Conservation (phyloP, 2,329 filamentous ascomycete genomes). For the Sclerotinia sclerotiorum region DNA sequence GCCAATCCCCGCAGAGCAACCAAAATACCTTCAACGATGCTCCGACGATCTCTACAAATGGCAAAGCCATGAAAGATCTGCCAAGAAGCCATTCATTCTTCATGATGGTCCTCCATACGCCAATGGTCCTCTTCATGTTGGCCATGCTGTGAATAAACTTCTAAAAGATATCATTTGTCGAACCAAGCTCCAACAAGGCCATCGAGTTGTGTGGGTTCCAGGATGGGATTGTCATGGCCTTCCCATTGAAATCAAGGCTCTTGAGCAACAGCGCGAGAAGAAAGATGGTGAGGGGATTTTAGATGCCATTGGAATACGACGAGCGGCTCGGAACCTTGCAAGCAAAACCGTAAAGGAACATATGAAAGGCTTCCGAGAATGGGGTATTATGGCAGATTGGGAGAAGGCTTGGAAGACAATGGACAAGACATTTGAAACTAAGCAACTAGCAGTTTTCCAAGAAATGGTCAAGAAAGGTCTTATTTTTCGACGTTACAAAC, state of each 20-base stretch:
- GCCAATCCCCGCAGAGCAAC: slow-evolving; percentile 47
- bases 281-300: slow-evolving; percentile 41
- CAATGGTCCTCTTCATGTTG: slow-evolving; percentile 87
- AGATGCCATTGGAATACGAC: slow-evolving; percentile 60
- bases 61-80: slow-evolving; percentile 55
- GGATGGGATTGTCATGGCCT: slow-evolving; percentile 98
- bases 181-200: slow-evolving; percentile 73
- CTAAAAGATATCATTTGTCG: slow-evolving; percentile 91
- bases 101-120: slow-evolving; percentile 98
- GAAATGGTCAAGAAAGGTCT: slow-evolving; percentile 71
- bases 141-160: slow-evolving; percentile 95
- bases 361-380: slow-evolving; percentile 70
- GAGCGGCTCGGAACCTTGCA: slow-evolving; percentile 65
- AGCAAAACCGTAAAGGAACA: slow-evolving; percentile 68
- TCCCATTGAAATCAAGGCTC: slow-evolving; percentile 93
- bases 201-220: slow-evolving; percentile 76
- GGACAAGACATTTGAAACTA: slow-evolving; percentile 71
- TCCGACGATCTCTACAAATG: slow-evolving; percentile 87
- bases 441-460: slow-evolving; percentile 73
- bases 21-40: slow-evolving; percentile 68
- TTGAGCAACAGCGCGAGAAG: slow-evolving; percentile 45
- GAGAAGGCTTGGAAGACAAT: slow-evolving; percentile 74
- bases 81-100: slow-evolving; percentile 64
- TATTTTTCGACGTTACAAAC: slow-evolving; percentile 76
- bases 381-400: slow-evolving; percentile 82